Conservation (phyloP, 2,329 filamentous ascomycete species). For the Pyricularia grisea region DNA sequence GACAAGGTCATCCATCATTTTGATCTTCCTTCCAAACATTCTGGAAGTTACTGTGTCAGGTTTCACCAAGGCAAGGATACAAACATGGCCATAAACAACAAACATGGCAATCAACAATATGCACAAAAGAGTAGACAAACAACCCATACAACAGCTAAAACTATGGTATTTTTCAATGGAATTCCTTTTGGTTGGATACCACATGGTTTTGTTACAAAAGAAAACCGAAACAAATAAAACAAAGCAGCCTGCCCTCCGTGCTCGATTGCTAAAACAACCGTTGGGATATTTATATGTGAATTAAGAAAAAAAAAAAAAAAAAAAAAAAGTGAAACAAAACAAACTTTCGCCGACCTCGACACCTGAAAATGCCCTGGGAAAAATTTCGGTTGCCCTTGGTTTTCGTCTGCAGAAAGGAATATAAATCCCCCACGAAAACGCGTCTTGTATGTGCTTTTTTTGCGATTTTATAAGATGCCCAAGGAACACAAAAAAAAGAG, state of each 20-base stretch:
- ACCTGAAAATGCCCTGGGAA: neutral
- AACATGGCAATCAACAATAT: too few relatives aligned
- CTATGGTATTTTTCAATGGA: too few relatives aligned
- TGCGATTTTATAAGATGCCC: neutral
- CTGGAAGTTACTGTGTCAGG: too few relatives aligned
- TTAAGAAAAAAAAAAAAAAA: too few relatives aligned
- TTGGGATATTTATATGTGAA: neutral
- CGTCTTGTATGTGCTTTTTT: neutral
- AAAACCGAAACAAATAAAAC: neutral
- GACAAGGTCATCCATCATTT: too few relatives aligned
- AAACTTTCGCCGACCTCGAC: neutral
- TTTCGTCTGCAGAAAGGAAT: neutral
- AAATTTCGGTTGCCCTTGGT: neutral
- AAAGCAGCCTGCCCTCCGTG: neutral
- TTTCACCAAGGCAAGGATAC: too few relatives aligned
- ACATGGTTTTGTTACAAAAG: too few relatives aligned
- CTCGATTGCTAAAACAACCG: neutral
- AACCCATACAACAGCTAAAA: too few relatives aligned
- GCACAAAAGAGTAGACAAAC: too few relatives aligned
- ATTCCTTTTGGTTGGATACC: too few relatives aligned
- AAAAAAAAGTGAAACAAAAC: neutral
- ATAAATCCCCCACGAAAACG: neutral
- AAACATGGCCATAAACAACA: too few relatives aligned
- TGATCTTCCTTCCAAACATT: too few relatives aligned
- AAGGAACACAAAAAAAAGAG: neutral